These are phyloP conservation scores for Picea abies DNA, from an alignment of 83 land plant species.

Conservation along the genomic window DNA sequence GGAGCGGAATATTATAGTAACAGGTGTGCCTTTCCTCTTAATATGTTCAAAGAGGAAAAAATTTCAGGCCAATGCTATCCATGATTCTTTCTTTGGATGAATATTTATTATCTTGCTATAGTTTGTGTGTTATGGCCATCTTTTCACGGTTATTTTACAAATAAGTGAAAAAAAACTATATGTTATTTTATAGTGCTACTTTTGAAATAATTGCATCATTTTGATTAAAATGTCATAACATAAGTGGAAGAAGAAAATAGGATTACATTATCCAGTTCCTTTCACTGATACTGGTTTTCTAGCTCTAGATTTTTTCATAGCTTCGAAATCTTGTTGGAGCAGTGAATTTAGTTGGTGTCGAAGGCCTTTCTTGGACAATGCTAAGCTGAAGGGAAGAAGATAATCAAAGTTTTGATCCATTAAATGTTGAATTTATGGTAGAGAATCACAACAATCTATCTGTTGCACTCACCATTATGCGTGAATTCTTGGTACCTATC, in stretches of 20 bases:
- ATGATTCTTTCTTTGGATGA: too few relatives aligned
- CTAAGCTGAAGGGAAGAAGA: constrained; percentile 43
- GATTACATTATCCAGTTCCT: not conserved
- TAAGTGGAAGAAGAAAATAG: too few relatives aligned
- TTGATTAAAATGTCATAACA: too few relatives aligned
- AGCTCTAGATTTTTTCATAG: constrained; percentile 39
- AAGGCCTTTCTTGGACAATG: constrained; percentile 64
- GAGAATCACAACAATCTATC: constrained; percentile 65
- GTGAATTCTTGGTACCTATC: constrained; percentile 80
- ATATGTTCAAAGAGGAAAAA: not conserved
- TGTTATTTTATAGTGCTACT: too few relatives aligned
- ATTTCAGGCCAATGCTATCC: not conserved
- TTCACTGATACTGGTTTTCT: not conserved
- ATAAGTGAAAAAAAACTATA: too few relatives aligned
- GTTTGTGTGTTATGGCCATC: too few relatives aligned
- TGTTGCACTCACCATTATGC: constrained; percentile 73
- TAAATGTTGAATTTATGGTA: constrained; percentile 31
- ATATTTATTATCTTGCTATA: too few relatives aligned
- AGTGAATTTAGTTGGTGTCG: constrained; percentile 36
- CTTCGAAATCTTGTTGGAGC: constrained; percentile 57
- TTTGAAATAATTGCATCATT: too few relatives aligned
- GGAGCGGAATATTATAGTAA: not conserved
- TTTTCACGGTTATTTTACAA: too few relatives aligned
- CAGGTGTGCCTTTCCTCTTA: not conserved
- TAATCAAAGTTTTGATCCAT: not conserved